Conservation (phyloP, 2,329 filamentous ascomycete species). For the Pezicula carpinea region DNA sequence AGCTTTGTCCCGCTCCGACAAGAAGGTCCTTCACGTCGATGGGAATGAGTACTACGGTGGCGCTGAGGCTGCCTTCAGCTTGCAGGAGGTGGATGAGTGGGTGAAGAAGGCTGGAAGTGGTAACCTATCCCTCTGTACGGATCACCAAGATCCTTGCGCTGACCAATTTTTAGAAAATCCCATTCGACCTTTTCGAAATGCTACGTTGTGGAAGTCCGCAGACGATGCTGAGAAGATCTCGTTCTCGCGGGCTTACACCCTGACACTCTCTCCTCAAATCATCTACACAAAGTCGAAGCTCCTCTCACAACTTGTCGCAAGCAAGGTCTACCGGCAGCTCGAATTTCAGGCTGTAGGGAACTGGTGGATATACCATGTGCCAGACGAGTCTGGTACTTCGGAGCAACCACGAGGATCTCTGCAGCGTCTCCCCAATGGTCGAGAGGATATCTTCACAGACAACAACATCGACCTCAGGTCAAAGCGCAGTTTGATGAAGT, state of each 20-base stretch:
- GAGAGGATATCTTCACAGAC: conserved; percentile 87
- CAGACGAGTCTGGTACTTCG: conserved; percentile 6
- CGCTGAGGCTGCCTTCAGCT: conserved; percentile 76
- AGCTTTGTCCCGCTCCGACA: conserved; percentile 85
- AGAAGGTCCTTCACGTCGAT: conserved; percentile 88
- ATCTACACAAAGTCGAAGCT: conserved; percentile 80
- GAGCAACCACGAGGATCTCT: conserved; percentile 36
- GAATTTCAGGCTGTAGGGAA: conserved; percentile 92
- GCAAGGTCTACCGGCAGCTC: conserved; percentile 80
- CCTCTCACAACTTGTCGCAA: conserved; percentile 78
- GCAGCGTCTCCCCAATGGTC: conserved; percentile 74
- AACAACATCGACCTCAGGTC: conserved; percentile 70
- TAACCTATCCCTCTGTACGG: conserved; percentile 12
- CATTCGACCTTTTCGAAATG: conserved; percentile 22
- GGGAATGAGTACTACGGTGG: conserved; percentile 85
- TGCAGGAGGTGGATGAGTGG: conserved; percentile 79
- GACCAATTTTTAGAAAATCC: conserved; percentile 18
- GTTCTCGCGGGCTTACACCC: conserved; percentile 70
- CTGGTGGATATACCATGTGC: conserved; percentile 67
- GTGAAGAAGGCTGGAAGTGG: conserved; percentile 39
- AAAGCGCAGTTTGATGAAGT: conserved; percentile 88
- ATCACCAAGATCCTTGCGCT: not conserved
- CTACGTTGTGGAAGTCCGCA: conserved; percentile 20
- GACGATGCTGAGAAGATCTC: conserved; percentile 40
- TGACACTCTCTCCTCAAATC: conserved; percentile 80